Evolutionary conservation across 306 rosid genomes (phyloP), one percentile per base, ranked within the genome.

Genomic region (Cucumis cinereus): DNA sequence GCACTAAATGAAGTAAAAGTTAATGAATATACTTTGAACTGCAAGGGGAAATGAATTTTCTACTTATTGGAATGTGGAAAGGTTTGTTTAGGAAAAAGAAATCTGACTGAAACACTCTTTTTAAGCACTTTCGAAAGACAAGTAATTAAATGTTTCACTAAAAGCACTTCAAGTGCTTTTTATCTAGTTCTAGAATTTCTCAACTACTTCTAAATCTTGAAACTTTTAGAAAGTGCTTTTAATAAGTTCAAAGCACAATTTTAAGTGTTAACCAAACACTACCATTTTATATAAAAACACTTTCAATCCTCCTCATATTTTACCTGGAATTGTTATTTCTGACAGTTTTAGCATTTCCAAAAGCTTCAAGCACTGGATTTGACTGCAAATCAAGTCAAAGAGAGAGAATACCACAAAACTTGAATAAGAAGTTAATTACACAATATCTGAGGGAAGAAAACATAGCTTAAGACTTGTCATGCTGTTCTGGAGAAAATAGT

Each of bases 281-380:
- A n/a, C 58, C 24, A 53, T 19, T 19, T 53, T n/a, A 7, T n/a
- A n/a, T 10, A 53, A 8, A 53, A 53, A 53, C 24, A 56, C 30
- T 22, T 55, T 22, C 28, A 56, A 56, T 22, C 61, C 61, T 55
- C 15, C 61, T 22, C 12, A 11, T 7, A 72, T 26, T 16, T 85
- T 83, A 85, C 98, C 98, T 95, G 82, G 99, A 95, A 83, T 95
- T 95, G 89, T 92, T 95, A 83, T 95, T 95, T 83, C 98, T 85
- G 57, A 95, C 96, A 20, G 99, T 95, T 90, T 95, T 95, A 49
- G 99, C 99, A 84, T 95, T 95, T 74, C 99, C 99, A 95, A 95
- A 95, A 77, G 99, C 98, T 86, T 92, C 99, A 75, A 95, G 91
- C 79, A 95, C 99, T 78, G 99, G 99, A 83, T 95, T 95, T 84